phyloP scores from a whole-genome alignment of 805 yeast species.

The Sugiyamaella floridensis region DNA sequence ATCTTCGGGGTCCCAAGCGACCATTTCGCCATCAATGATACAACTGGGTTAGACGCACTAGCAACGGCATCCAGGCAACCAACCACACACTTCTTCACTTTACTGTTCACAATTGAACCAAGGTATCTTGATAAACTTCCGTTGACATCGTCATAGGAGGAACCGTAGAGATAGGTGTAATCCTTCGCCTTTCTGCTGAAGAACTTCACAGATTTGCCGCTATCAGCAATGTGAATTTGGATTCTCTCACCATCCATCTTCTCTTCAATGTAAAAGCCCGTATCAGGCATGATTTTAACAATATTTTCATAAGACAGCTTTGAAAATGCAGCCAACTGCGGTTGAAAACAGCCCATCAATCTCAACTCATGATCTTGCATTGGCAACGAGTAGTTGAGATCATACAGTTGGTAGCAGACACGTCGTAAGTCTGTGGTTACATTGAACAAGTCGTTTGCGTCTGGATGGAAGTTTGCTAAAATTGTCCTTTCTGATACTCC shows the following conservation, averaged over 20 bases:
- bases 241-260: slow-evolving; percentile 92
- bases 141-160: slow-evolving; percentile 29
- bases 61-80: background rate
- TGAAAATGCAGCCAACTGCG: slow-evolving; percentile 64
- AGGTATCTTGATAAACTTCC: slow-evolving; percentile 55
- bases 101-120: slow-evolving; percentile 29
- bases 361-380: slow-evolving; percentile 37
- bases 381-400: slow-evolving; percentile 41
- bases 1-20: slow-evolving; percentile 63
- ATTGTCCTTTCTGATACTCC: slow-evolving; percentile 55
- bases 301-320: slow-evolving; percentile 44
- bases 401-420: slow-evolving; percentile 52
- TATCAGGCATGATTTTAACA: slow-evolving; percentile 38
- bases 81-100: slow-evolving; percentile 21
- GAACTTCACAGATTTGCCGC: slow-evolving; percentile 41
- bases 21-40: slow-evolving; percentile 88
- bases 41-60: slow-evolving; percentile 19
- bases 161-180: slow-evolving; percentile 65
- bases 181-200: slow-evolving; percentile 67
- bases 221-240: slow-evolving; percentile 58
- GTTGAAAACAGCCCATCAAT: slow-evolving; percentile 55
- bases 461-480: slow-evolving; percentile 67
- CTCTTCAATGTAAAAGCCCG: slow-evolving; percentile 71
- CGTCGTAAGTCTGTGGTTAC: slow-evolving; percentile 58
- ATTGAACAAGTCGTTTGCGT: slow-evolving; percentile 57